A percentile compares a stretch with the other conserved stretches of the same genome.
Evolutionary conservation across 2,329 filamentous ascomycete species (phyloP).

Genomic region (Phyllachora maydis): DNA sequence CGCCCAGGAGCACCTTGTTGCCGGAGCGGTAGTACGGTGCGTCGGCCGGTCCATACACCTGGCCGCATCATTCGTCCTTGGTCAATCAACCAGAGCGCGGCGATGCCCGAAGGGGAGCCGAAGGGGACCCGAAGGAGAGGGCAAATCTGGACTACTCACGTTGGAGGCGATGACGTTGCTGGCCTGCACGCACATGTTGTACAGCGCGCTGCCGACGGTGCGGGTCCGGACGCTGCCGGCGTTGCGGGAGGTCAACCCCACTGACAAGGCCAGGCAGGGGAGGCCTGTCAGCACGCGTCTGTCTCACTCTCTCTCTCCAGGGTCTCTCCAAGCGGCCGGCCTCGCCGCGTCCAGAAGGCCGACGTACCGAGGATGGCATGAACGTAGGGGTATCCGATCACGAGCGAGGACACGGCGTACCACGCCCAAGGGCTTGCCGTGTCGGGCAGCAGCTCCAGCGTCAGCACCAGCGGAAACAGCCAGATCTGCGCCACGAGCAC

Average conservation of each 20-base stretch:
- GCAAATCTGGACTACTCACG: slow-evolving; percentile 5
- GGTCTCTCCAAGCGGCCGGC: too few relatives aligned
- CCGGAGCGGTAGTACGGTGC: slow-evolving; percentile 21
- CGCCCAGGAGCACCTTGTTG: slow-evolving; percentile 17
- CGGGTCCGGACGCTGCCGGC: slow-evolving; percentile 39
- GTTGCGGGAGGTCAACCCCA: slow-evolving; percentile 39
- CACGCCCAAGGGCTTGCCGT: slow-evolving; percentile 18
- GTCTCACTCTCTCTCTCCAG: too few relatives aligned
- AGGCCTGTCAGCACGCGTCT: too few relatives aligned
- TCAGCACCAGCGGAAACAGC: slow-evolving; percentile 27
- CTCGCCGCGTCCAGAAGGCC: too few relatives aligned
- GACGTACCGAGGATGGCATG: slow-evolving; percentile 12
- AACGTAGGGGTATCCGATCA: slow-evolving; percentile 25
- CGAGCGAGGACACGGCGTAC: slow-evolving; percentile 20
- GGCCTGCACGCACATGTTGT: slow-evolving; percentile 33
- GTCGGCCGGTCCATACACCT: slow-evolving; percentile 17
- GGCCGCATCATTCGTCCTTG: too few relatives aligned
- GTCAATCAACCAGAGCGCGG: too few relatives aligned
- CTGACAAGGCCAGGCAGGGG: too few relatives aligned
- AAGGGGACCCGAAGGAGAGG: too few relatives aligned
- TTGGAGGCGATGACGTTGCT: slow-evolving; percentile 20
- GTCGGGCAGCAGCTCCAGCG: slow-evolving; percentile 17
- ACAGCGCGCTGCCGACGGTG: slow-evolving; percentile 37
- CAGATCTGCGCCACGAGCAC: slow-evolving; percentile 23
- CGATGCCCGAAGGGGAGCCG: too few relatives aligned